A percentile compares a stretch with the other conserved stretches of the same genome.
Conservation (phyloP, 2,329 filamentous ascomycete genomes). For the Fusarium sp. region DNA sequence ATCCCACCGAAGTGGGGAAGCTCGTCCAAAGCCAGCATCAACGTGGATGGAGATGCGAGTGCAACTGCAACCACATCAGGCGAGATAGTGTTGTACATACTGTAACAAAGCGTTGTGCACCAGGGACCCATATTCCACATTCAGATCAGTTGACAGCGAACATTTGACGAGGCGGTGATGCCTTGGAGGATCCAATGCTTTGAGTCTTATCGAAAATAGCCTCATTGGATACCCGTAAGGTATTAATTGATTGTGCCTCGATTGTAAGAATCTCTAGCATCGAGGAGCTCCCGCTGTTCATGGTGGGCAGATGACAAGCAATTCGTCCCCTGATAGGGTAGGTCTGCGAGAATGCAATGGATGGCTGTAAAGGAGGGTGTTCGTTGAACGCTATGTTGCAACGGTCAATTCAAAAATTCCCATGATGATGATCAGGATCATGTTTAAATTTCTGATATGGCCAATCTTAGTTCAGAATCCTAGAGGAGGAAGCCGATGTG, state of each 20-base stretch:
- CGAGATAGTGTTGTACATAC: slow-evolving; percentile 19
- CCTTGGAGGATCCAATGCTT: background rate
- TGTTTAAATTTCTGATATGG: slow-evolving; percentile 9
- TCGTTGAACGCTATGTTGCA: slow-evolving; percentile 11
- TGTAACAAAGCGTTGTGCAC: slow-evolving; percentile 1
- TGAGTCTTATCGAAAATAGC: background rate
- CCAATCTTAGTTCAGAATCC: background rate
- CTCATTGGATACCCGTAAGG: slow-evolving; percentile 16
- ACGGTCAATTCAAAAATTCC: slow-evolving; percentile 23
- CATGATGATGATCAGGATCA: slow-evolving; percentile 35
- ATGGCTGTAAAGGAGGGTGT: slow-evolving; percentile 9
- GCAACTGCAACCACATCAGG: slow-evolving; percentile 31
- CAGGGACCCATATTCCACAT: background rate
- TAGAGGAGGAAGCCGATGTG: background rate
- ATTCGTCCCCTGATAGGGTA: slow-evolving; percentile 19
- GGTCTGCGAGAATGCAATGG: background rate
- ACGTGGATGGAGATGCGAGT: slow-evolving; percentile 21
- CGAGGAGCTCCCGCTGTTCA: slow-evolving; percentile 6
- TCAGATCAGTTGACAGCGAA: background rate
- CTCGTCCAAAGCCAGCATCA: slow-evolving; percentile 24
- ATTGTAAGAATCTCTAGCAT: background rate
- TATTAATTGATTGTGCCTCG: slow-evolving; percentile 1
- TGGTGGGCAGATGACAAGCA: slow-evolving; percentile 22
- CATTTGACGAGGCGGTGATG: background rate
- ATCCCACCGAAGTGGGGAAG: slow-evolving; percentile 16